phyloP scores from a whole-genome alignment of 176 grass and related monocot species.

The Eleusine indica region DNA sequence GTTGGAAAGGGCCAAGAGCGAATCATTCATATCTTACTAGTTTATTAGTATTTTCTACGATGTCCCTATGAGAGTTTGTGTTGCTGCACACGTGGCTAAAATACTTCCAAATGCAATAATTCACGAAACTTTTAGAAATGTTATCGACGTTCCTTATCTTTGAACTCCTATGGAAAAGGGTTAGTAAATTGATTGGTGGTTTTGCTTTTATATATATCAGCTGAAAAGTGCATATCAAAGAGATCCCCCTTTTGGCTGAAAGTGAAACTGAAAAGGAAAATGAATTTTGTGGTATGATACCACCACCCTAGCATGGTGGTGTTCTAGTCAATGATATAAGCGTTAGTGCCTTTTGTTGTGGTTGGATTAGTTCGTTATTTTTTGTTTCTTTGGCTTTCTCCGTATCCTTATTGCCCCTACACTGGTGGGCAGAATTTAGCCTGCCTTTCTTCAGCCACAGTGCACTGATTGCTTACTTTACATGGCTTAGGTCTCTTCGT shows the following conservation, averaged over 20 bases:
- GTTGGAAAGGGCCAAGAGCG: not conserved
- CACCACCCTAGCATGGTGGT: not conserved
- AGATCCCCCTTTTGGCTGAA: not conserved
- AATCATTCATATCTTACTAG: not conserved
- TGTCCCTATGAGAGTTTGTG: not conserved
- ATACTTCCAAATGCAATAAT: not conserved
- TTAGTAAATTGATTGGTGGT: not conserved
- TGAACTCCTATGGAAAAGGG: not conserved
- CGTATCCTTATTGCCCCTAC: slow-evolving; percentile 24
- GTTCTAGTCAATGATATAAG: slow-evolving; percentile 15
- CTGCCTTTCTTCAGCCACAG: slow-evolving; percentile 29
- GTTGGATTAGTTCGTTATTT: slow-evolving; percentile 21
- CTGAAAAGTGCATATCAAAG: not conserved
- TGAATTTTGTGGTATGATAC: slow-evolving; percentile 23
- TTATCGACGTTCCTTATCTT: not conserved
- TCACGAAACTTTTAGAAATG: not conserved
- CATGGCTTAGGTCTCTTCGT: not conserved
- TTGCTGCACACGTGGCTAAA: not conserved
- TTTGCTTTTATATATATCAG: not conserved
- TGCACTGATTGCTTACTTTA: slow-evolving; percentile 4
- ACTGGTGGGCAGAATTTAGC: slow-evolving; percentile 30
- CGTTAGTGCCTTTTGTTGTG: not conserved
- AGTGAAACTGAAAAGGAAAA: not conserved
- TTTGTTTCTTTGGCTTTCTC: slow-evolving; percentile 13
- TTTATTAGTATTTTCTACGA: not conserved